Evolutionary conservation across 306 rosid species (phyloP).

Genomic region (Carpinus viminea): DNA sequence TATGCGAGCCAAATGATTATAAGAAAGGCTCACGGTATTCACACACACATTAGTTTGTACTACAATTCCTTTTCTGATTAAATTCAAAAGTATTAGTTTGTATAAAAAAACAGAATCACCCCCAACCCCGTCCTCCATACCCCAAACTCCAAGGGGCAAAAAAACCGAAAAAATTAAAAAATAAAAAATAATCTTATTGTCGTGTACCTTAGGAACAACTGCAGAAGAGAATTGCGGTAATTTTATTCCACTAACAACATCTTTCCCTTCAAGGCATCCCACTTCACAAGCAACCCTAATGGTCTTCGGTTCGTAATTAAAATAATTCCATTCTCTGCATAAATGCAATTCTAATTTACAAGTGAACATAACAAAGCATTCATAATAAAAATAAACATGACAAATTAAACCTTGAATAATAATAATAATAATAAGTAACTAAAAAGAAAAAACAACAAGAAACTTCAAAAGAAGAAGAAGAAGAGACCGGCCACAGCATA

Average conservation of each 20-base stretch:
- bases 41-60: background rate
- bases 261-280: conserved; percentile 41
- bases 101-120: background rate
- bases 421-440: no score
- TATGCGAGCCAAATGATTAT: conserved; percentile 14
- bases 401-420: background rate
- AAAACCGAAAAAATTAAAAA: background rate
- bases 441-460: no score
- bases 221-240: conserved; percentile 82
- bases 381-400: background rate
- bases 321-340: conserved; percentile 77
- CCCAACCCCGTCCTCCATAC: background rate
- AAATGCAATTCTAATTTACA: background rate
- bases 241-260: conserved; percentile 31
- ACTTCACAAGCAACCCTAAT: conserved; percentile 51
- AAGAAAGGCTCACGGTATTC: background rate
- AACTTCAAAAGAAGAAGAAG: no score
- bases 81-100: background rate
- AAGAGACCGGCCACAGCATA: no score
- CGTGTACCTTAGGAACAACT: conserved; percentile 62
- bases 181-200: background rate
- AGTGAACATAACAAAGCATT: background rate
- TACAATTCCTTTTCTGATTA: background rate
- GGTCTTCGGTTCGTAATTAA: conserved; percentile 55
- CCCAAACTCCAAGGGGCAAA: conserved; percentile 2